Conservation (phyloP, 1,284 basidiomycete species). For the Vanrija sp. region DNA sequence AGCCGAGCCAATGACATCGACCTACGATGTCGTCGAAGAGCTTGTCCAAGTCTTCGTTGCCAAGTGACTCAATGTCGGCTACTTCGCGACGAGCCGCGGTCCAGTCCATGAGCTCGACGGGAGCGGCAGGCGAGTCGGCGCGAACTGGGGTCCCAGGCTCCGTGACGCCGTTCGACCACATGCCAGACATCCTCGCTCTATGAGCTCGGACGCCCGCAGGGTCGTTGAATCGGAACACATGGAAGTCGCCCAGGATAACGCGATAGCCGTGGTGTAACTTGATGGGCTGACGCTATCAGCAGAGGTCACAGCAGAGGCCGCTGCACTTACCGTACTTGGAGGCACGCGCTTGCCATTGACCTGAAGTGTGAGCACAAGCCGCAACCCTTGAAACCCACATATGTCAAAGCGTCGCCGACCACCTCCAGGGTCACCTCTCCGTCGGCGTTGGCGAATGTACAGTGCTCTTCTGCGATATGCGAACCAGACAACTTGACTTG, state of each 20-base stretch:
- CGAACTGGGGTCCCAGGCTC: constrained; percentile 50
- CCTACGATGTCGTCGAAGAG: constrained; percentile 64
- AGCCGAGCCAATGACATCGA: background rate
- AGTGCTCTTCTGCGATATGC: constrained; percentile 88
- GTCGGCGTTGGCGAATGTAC: constrained; percentile 80
- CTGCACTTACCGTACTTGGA: constrained; percentile 60
- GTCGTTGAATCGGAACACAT: constrained; percentile 92
- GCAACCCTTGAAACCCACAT: constrained; percentile 20
- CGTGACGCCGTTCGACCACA: constrained; percentile 6
- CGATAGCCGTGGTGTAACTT: constrained; percentile 74
- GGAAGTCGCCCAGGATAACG: constrained; percentile 93
- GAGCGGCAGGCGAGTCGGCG: constrained; percentile 51
- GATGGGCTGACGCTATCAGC: constrained; percentile 27
- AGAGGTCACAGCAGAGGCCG: background rate
- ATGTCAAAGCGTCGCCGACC: constrained; percentile 71
- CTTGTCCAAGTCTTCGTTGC: constrained; percentile 88
- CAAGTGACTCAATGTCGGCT: constrained; percentile 80
- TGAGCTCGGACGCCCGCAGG: constrained; percentile 90
- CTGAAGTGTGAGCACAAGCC: constrained; percentile 48
- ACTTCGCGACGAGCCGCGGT: constrained; percentile 88
- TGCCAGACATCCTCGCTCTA: constrained; percentile 14
- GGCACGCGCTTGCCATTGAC: constrained; percentile 85
- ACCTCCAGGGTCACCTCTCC: constrained; percentile 79
- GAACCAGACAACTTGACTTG: constrained; percentile 89
- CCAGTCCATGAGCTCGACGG: constrained; percentile 78